phyloP scores from a whole-genome alignment of 768 basidiomycete genomes.

The Galerina sulciceps region DNA sequence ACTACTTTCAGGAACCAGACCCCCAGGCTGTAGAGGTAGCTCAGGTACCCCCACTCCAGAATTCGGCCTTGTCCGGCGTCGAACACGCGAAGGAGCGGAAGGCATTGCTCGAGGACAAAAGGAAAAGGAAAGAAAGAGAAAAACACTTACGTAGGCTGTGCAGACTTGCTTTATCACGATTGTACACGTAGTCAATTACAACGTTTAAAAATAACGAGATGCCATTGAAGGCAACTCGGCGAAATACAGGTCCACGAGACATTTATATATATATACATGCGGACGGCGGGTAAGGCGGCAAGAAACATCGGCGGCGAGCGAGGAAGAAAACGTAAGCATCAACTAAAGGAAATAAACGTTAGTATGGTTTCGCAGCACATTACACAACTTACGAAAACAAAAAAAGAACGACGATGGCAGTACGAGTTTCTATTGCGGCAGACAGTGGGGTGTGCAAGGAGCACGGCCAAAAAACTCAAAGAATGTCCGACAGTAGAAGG shows the following conservation, averaged over 20 bases:
- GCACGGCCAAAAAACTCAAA: conserved; percentile 9
- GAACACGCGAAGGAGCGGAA: background rate
- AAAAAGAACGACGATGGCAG: background rate
- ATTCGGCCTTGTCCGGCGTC: background rate
- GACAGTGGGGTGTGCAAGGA: background rate
- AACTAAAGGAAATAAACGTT: background rate
- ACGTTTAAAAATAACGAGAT: background rate
- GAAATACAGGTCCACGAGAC: too few species aligned
- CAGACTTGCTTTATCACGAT: background rate
- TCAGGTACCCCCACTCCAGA: too few species aligned
- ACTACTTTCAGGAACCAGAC: too few species aligned
- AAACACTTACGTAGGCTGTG: background rate
- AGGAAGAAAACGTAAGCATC: background rate
- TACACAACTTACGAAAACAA: background rate
- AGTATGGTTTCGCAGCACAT: too few species aligned
- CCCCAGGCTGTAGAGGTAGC: too few species aligned
- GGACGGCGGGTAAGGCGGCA: too few species aligned
- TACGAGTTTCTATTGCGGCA: background rate
- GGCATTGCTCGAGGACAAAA: background rate
- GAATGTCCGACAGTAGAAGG: conserved; percentile 14
- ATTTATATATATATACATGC: too few species aligned
- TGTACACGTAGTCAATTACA: background rate
- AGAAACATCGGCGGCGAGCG: too few species aligned
- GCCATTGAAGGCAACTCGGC: background rate
- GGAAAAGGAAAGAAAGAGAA: background rate